Evolutionary conservation across 1,139 yeast genomes (phyloP).

Genomic region (Spencermartinsiella ligniputridi): DNA sequence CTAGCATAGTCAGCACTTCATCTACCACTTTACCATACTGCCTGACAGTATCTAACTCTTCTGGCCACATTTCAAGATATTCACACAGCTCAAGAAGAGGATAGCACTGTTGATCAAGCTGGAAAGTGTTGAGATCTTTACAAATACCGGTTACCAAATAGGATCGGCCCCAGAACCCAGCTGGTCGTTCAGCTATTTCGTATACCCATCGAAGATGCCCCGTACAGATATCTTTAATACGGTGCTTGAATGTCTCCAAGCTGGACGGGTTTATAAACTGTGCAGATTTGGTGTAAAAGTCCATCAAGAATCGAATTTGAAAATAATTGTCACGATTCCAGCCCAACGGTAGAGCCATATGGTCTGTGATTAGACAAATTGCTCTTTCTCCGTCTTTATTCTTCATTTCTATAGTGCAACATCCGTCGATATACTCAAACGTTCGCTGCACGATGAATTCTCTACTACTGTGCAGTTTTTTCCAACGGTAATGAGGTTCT

Average conservation of each 20-base stretch:
- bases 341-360: slow-evolving; percentile 8
- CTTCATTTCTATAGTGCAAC: slow-evolving; percentile 6
- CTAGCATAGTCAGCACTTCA: slow-evolving; percentile 5
- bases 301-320: slow-evolving; percentile 7
- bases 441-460: slow-evolving; percentile 9
- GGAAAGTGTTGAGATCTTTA: slow-evolving; percentile 8
- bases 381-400: not conserved
- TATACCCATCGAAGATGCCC: slow-evolving; percentile 8
- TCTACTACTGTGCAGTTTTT: not conserved
- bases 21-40: slow-evolving; percentile 1
- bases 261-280: not conserved
- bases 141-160: slow-evolving; percentile 7
- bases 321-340: slow-evolving; percentile 9
- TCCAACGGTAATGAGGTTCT: slow-evolving; percentile 1
- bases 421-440: slow-evolving; percentile 7
- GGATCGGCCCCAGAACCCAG: slow-evolving; percentile 9
- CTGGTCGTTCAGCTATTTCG: slow-evolving; percentile 5
- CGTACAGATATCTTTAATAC: slow-evolving; percentile 3
- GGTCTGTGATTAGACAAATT: slow-evolving; percentile 7
- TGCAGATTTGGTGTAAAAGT: slow-evolving; percentile 3
- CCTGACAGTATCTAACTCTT: not conserved
- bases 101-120: slow-evolving; percentile 10
- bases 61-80: slow-evolving; percentile 6
- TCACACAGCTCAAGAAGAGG: slow-evolving; percentile 8
- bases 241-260: not conserved